phyloP scores from a whole-genome alignment of 495 filamentous ascomycete species.

The Talaromyces thailandensis region DNA sequence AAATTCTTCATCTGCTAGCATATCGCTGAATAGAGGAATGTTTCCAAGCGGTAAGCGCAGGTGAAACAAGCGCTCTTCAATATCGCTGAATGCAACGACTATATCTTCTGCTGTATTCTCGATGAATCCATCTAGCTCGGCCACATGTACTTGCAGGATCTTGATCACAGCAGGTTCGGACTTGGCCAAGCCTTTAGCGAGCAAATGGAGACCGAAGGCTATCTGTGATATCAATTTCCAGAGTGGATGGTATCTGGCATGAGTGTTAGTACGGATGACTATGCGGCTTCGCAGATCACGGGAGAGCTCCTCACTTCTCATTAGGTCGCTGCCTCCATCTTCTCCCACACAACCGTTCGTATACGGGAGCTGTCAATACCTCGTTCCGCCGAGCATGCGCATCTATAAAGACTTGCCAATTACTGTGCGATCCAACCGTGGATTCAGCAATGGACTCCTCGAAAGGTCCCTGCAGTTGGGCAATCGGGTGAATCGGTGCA shows the following conservation, averaged over 20 bases:
- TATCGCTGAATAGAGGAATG: constrained; percentile 72
- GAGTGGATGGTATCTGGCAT: constrained; percentile 62
- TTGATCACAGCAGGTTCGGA: constrained; percentile 77
- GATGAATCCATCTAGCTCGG: constrained; percentile 87
- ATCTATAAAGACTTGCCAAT: constrained; percentile 48
- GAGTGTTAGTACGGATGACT: constrained; percentile 5
- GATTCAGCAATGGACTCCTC: constrained; percentile 84
- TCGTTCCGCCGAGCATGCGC: constrained; percentile 58
- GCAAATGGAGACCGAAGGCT: constrained; percentile 82
- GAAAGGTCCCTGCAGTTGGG: constrained; percentile 82
- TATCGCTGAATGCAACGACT: constrained; percentile 65
- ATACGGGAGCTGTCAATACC: constrained; percentile 57
- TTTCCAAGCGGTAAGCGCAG: constrained; percentile 80
- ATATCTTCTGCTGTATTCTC: constrained; percentile 82
- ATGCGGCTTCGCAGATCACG: constrained; percentile 12
- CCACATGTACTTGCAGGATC: constrained; percentile 86
- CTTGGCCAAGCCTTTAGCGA: constrained; percentile 79
- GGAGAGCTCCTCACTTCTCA: constrained; percentile 30
- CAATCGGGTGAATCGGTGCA: constrained; percentile 66
- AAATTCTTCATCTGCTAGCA: constrained; percentile 79
- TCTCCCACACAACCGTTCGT: constrained; percentile 55
- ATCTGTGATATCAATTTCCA: constrained; percentile 90
- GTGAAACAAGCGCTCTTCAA: constrained; percentile 63
- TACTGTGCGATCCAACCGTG: constrained; percentile 31
- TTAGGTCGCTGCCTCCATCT: constrained; percentile 64